Evolutionary conservation across 768 basidiomycete species (phyloP).

Genomic region (Amanita polypyramis): DNA sequence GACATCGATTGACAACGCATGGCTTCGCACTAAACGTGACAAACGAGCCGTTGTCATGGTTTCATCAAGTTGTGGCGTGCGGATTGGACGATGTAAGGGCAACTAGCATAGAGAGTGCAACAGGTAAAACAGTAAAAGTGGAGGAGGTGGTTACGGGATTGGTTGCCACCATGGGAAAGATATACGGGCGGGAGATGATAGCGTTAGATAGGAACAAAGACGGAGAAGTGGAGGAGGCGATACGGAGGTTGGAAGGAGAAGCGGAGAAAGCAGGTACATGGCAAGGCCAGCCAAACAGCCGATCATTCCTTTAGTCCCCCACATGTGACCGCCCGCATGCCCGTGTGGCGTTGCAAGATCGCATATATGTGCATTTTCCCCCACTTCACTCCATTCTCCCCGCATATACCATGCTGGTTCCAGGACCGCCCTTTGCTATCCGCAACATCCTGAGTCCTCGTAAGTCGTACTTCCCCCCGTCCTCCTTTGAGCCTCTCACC

Average conservation of each 20-base stretch:
- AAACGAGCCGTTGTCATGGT: conserved; percentile 73
- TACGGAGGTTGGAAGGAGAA: conserved; percentile 36
- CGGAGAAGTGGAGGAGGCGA: conserved; percentile 37
- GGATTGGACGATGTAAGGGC: conserved; percentile 80
- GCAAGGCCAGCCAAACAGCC: conserved; percentile 12
- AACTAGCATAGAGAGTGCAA: conserved; percentile 47
- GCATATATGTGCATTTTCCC: too few species aligned
- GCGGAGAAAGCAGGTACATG: conserved; percentile 32
- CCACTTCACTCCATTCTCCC: too few species aligned
- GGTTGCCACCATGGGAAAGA: conserved; percentile 33
- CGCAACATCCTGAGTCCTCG: background rate
- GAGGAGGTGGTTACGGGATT: conserved; percentile 43
- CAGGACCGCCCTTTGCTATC: background rate
- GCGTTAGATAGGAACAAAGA: conserved; percentile 30
- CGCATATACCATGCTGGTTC: background rate
- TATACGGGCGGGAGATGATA: conserved; percentile 39
- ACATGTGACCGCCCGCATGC: background rate
- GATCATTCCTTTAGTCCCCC: too few species aligned
- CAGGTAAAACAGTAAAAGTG: conserved; percentile 28
- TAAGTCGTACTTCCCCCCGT: background rate
- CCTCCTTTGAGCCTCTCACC: background rate
- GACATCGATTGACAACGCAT: conserved; percentile 89
- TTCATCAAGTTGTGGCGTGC: conserved; percentile 82
- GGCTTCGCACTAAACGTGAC: conserved; percentile 93
- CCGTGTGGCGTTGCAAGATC: too few species aligned